Evolutionary conservation across 2,329 filamentous ascomycete species (phyloP).

Genomic region (Pseudocercospora eumusae): DNA sequence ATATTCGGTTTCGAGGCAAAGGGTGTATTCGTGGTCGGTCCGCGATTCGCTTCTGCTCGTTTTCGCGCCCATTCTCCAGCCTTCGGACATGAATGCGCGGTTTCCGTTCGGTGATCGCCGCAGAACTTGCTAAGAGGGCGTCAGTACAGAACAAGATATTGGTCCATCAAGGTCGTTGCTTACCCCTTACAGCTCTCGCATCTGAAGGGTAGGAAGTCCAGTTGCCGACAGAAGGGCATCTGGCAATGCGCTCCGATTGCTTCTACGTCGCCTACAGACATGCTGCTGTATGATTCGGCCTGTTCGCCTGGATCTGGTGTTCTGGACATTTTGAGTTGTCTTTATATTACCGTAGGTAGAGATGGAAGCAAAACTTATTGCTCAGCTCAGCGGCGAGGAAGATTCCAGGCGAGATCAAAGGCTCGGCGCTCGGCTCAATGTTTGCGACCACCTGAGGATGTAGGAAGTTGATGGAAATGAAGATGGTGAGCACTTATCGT

Average conservation of each 20-base stretch:
- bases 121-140: conserved; percentile 60
- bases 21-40: conserved; percentile 28
- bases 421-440: conserved; percentile 12
- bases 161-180: conserved; percentile 17
- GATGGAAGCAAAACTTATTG: too few species aligned
- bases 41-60: conserved; percentile 44
- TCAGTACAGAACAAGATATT: background rate
- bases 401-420: conserved; percentile 21
- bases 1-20: conserved; percentile 55
- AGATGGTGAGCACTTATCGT: background rate
- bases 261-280: conserved; percentile 76
- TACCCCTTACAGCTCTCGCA: conserved; percentile 80
- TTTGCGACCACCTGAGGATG: background rate
- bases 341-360: too few species aligned
- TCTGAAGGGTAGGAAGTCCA: conserved; percentile 93
- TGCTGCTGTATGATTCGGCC: conserved; percentile 62
- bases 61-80: conserved; percentile 62
- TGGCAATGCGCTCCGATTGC: conserved; percentile 90
- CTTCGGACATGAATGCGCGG: conserved; percentile 68
- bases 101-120: conserved; percentile 88
- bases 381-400: conserved; percentile 26
- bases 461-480: background rate
- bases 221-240: conserved; percentile 84
- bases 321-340: conserved; percentile 21
- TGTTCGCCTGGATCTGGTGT: conserved; percentile 15